Percentiles rank a stretch among this genome's conserved stretches.
phyloP scores from a whole-genome alignment of 139 green algal genomes.

The Nannochloris sp. region DNA sequence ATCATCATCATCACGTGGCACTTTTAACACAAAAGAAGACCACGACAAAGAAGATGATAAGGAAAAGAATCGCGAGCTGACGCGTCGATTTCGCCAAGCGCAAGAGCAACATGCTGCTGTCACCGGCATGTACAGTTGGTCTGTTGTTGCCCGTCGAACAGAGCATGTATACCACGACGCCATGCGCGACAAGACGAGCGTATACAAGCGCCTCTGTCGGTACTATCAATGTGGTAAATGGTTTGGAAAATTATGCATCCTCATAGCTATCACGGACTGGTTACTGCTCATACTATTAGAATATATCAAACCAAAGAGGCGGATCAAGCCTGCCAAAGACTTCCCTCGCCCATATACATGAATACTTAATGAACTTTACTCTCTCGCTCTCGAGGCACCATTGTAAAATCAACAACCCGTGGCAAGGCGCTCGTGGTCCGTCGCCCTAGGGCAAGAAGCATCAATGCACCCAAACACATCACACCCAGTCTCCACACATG shows the following conservation, averaged over 20 bases:
- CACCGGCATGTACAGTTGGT: slow-evolving; percentile 82
- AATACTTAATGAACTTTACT: neutral
- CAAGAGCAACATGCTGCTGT: slow-evolving; percentile 48
- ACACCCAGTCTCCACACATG: slow-evolving; percentile 9
- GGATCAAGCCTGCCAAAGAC: neutral
- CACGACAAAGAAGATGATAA: neutral
- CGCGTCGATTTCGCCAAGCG: neutral
- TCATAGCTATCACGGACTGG: slow-evolving; percentile 43
- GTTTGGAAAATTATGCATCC: slow-evolving; percentile 62
- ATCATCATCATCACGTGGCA: neutral
- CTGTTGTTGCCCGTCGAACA: slow-evolving; percentile 66
- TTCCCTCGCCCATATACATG: neutral
- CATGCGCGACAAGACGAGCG: slow-evolving; percentile 22
- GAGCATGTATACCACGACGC: slow-evolving; percentile 61
- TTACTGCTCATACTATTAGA: slow-evolving; percentile 34
- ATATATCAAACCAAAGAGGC: neutral
- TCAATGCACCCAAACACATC: neutral
- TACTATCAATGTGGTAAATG: slow-evolving; percentile 47
- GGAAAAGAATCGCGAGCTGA: neutral
- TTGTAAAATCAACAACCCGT: slow-evolving; percentile 1
- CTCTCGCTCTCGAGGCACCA: neutral
- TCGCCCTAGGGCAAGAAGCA: slow-evolving; percentile 6
- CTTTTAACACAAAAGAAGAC: slow-evolving; percentile 4
- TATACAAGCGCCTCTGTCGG: slow-evolving; percentile 35
- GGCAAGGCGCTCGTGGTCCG: neutral